Evolutionary conservation across 345 rosid species (phyloP), one percentile per base, ranked within the genome.

Genomic region (sweet orange (Citrus sinensis)): DNA sequence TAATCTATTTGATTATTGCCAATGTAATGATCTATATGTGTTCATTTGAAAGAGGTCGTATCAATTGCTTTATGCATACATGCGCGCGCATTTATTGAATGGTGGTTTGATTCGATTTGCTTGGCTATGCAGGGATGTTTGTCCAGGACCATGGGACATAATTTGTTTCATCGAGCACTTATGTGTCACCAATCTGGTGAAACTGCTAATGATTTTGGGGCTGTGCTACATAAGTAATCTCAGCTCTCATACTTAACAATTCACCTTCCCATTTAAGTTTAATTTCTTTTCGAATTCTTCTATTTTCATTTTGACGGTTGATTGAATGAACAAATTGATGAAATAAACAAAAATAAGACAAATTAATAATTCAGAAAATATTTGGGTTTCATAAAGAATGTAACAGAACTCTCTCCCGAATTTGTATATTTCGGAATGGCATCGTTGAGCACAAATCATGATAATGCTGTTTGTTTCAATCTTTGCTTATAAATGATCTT

Each of bases 91-190:
- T 58, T 49, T 27, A 13, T 34, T 30, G 14, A 14, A 24, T 46
- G 54, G n/a, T 69, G 25, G 17, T 62, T 20, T 60, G 46, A 70
- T 22, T 10, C 9, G 29, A 35, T 16, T 16, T 30, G 65, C 19
- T 78, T 73, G 73, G 64, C 56, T 76, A 3, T 80, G 82, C 87
- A 94, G 98, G 80, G 90, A 83, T 34, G 69, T 90, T 67, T 94
- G 97, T 80, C 42, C 88, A 9, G 93, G 97, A 37, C 87, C 90
- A 51, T 90, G 95, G 98, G 94, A 94, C 60, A 58, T 88, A 30
- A 24, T 84, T 22, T 92, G 97, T 84, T 94, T 94, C 80, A 82
- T 94, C 7, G 95, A 94, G 83, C 92, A 91, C 79, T 80, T 92
- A 14, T 91, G 98, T 65, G 74, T 92, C 78, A 64, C 90, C 55